A percentile compares a stretch with the other conserved stretches of the same genome.
Conservation (phyloP, 164 flowering plant species). For the Santalum album region DNA sequence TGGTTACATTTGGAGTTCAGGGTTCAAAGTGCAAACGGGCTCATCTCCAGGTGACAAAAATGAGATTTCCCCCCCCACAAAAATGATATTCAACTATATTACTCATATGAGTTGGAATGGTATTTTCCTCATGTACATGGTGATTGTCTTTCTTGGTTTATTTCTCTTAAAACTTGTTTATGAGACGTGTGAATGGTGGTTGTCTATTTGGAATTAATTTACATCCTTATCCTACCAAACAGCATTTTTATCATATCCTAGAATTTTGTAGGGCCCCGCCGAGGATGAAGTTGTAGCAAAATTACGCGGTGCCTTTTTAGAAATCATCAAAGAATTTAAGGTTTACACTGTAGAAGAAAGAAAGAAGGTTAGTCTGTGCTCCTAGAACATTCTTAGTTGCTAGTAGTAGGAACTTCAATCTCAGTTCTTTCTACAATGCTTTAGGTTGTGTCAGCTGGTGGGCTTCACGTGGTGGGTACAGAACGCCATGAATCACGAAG, state of each 20-base stretch:
- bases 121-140: too few relatives aligned
- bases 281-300: constrained; percentile 80
- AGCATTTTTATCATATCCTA: background rate
- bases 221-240: background rate
- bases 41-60: too few relatives aligned
- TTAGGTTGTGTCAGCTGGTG: constrained; percentile 93
- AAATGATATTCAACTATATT: too few relatives aligned
- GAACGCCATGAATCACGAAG: constrained; percentile 98
- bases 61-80: too few relatives aligned
- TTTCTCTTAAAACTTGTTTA: too few relatives aligned
- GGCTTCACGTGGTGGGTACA: constrained; percentile 96
- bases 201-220: too few relatives aligned
- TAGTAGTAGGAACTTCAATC: constrained; percentile 4
- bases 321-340: constrained; percentile 69
- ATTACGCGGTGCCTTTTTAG: constrained; percentile 60
- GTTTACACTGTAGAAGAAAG: constrained; percentile 77
- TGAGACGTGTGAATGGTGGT: too few relatives aligned
- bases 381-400: background rate
- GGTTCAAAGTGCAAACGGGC: too few relatives aligned
- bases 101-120: too few relatives aligned
- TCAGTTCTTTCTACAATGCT: constrained; percentile 4
- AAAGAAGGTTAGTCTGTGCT: constrained; percentile 45
- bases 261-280: constrained; percentile 62
- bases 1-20: too few relatives aligned
- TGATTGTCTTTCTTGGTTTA: too few relatives aligned